Base-by-base conservation (phyloP, 495 filamentous ascomycete species). In the Apodospora peruviana region DNA sequence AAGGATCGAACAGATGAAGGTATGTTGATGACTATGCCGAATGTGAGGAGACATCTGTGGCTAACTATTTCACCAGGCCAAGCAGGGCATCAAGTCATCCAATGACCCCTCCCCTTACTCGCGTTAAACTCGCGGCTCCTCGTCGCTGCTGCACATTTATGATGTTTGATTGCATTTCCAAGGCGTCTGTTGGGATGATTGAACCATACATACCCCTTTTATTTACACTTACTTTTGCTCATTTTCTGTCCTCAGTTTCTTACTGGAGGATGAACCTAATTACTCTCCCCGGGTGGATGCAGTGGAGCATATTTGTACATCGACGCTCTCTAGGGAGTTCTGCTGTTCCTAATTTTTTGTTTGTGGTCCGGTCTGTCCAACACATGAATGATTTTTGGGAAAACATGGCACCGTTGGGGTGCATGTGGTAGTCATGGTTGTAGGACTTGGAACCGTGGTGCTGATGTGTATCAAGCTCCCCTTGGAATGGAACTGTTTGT, bases 1-100 rank as follows among this genome's bases (percentile, higher is more conserved):
- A 37, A 79, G 91, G 67, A 99, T 99, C 66, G 94, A 99, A 76
- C 70, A 72, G 64, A 81, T 81, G 77, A 81, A 81, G 74, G 77
- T 77, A 64, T 48, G 59, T 57, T 20, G 17, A 14, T 25, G 17
- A 3, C 23, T 5, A 17, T 16, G 24, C 42, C 3, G 11, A 32
- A 43, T 39, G 12, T 1, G 24, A 16, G 2, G 11, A 4, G 18
- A 22, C 1, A 18, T 24, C 5, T 35, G 17, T 12, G n/a, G 38
- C 44, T 38, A 18, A 46, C 44, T 7, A 5, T 2, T 37, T 17
- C 2, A 24, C 0, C 43, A 55, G 53, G 53, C 53, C 16, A 50
- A 47, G 27, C 53, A 55, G 34, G 48, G 48, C 22, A 43, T 55
- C 27, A 32, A 32, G 27, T 32, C 27, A n/a, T n/a, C n/a, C 12